Evolutionary conservation across 2,329 filamentous ascomycete genomes (phyloP).

Genomic region (Ceratocystis smalleyi): DNA sequence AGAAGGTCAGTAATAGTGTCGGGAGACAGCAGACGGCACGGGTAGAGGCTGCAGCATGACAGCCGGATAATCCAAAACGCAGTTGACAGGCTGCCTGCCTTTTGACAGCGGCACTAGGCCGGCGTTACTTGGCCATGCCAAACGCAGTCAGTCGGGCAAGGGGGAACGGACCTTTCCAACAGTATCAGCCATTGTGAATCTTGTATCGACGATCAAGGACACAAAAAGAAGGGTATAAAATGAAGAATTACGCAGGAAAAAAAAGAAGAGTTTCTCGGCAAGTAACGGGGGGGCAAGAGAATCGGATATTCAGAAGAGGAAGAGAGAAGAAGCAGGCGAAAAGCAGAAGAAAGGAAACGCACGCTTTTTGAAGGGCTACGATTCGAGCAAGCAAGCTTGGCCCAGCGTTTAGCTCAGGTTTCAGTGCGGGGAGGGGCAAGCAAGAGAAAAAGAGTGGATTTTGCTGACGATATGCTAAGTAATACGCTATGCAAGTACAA

Average conservation of each 20-base stretch:
- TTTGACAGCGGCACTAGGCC: neutral
- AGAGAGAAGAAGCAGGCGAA: neutral
- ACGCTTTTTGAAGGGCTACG: neutral
- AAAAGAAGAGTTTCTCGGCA: neutral
- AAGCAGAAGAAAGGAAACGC: neutral
- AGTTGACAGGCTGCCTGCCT: too few species aligned
- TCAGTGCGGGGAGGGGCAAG: neutral
- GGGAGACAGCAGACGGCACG: too few species aligned
- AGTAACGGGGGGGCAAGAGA: neutral
- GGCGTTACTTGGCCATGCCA: neutral
- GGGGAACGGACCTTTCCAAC: conserved; percentile 13
- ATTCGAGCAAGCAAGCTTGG: neutral
- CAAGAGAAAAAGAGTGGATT: neutral
- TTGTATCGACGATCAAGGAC: neutral
- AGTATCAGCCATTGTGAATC: conserved; percentile 16
- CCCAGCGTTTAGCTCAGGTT: neutral
- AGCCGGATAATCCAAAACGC: too few species aligned
- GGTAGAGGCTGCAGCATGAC: too few species aligned
- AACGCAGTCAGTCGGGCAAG: neutral
- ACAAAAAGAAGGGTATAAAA: neutral
- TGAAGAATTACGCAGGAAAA: neutral
- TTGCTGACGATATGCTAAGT: neutral
- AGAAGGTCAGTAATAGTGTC: neutral
- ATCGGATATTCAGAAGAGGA: neutral
- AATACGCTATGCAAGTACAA: neutral